Evolutionary conservation across 1,284 basidiomycete genomes (phyloP).

Genomic region (Ceratobasidium sp.): DNA sequence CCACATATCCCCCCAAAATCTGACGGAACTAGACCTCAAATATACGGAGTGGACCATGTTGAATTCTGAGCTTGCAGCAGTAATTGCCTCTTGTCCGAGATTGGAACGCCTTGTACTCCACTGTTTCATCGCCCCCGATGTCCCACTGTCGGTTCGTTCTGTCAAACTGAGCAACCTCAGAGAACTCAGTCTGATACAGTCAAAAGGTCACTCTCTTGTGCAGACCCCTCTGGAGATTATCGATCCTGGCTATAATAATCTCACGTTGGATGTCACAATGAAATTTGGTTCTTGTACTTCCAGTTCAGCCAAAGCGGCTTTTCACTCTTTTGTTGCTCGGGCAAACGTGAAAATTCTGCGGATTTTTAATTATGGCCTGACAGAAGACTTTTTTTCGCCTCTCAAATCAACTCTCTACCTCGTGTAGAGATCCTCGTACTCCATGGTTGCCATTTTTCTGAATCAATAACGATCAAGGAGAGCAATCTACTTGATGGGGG

Average conservation of each 20-base stretch:
- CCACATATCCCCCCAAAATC: background rate
- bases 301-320: background rate
- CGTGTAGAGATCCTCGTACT: too few relatives aligned
- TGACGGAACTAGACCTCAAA: background rate
- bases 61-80: background rate
- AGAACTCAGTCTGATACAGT: background rate
- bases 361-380: too few relatives aligned
- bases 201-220: background rate
- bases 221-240: background rate
- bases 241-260: background rate
- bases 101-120: background rate
- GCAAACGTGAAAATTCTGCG: background rate
- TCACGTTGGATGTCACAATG: background rate
- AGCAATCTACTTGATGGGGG: too few relatives aligned
- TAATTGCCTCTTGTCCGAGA: background rate
- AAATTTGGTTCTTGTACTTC: background rate
- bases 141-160: background rate
- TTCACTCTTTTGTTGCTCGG: background rate
- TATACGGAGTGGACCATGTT: background rate
- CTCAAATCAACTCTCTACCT: too few relatives aligned
- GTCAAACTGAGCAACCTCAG: background rate
- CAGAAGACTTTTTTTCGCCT: too few relatives aligned
- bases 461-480: too few relatives aligned
- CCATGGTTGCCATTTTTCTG: too few relatives aligned
- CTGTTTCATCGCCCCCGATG: background rate